phyloP scores from a whole-genome alignment of 305 asterid species.

The Solanum hybrid region DNA sequence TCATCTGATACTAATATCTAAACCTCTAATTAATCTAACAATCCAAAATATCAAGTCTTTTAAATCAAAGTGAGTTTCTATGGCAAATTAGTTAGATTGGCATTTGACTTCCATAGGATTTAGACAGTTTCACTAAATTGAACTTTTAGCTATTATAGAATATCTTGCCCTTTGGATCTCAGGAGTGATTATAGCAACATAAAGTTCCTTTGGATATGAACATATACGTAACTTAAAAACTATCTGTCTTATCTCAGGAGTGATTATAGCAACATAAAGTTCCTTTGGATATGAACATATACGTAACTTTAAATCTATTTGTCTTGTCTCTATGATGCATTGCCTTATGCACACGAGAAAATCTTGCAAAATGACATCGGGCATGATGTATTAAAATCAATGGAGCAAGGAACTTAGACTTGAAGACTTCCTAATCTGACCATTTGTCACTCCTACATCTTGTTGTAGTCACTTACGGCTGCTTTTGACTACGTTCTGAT shows the following conservation, averaged over 20 bases:
- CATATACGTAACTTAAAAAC: not conserved
- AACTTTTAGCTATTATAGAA: not conserved
- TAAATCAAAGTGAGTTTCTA: not conserved
- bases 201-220: not conserved
- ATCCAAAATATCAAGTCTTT: not conserved
- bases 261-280: not conserved
- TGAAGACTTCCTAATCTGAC: not conserved
- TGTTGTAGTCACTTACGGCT: not conserved
- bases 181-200: not conserved
- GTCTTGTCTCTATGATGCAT: not conserved
- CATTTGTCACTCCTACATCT: not conserved
- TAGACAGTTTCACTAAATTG: not conserved
- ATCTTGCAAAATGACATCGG: not conserved
- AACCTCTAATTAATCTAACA: not conserved
- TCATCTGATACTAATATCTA: not conserved
- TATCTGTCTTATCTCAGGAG: not conserved
- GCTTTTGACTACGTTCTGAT: not conserved
- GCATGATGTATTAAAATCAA: not conserved
- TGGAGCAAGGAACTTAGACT: not conserved
- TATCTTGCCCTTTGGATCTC: not conserved
- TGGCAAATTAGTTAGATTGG: not conserved
- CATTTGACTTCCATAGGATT: not conserved
- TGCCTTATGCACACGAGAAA: not conserved
- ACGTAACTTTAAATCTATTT: not conserved
- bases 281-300: not conserved